Evolutionary conservation across 768 basidiomycete species (phyloP), one percentile per base, ranked within the genome.

Genomic region (Cubamyces lactineus): DNA sequence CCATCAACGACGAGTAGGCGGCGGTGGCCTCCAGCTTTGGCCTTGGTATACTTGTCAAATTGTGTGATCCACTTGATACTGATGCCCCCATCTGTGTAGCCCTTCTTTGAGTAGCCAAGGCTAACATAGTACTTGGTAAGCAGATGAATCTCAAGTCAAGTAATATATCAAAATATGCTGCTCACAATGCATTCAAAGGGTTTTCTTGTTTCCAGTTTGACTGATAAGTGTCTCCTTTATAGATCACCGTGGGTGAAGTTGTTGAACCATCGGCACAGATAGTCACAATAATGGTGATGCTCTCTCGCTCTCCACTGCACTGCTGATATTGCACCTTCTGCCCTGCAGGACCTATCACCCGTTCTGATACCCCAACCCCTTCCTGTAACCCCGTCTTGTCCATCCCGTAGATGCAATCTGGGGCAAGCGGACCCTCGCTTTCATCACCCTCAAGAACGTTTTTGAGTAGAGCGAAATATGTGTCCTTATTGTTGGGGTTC

Each of bases 1-100:
- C 82, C 78, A 71, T 84, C 79, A 12, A 84, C 72, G 12, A 78
- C 63, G 11, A 84, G 77, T 0, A 80, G 60, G 0, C 69, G 61
- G 12, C 64, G 49, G 6, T 63, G 45, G 3, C 75, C 74, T 13
- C 56, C 58, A 6, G 74, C 75, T 59, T 81, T 79, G 12, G 62
- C 69, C 11, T 65, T 48, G 17, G 80, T 83, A 41, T 74, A 65
- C n/a, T 60, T 50, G 41, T 82, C 74, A 59, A 81, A 83, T 19
- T 75, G 59, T 61, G 79, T 70, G 28, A 81, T 73, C 70, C 74
- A 80, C 12, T 68, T 67, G 9, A 71, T 52, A 8, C 76, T 76
- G 50, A 81, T 74, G 53, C 75, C 73, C 2, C 72, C 70, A 61
- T 78, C 69, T 3, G 75, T 77, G 69, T 73, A 80, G 17, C 80